Evolutionary conservation across 495 filamentous ascomycete genomes (phyloP), one percentile per base, ranked within the genome.

Genomic region (Xylaria grammica): DNA sequence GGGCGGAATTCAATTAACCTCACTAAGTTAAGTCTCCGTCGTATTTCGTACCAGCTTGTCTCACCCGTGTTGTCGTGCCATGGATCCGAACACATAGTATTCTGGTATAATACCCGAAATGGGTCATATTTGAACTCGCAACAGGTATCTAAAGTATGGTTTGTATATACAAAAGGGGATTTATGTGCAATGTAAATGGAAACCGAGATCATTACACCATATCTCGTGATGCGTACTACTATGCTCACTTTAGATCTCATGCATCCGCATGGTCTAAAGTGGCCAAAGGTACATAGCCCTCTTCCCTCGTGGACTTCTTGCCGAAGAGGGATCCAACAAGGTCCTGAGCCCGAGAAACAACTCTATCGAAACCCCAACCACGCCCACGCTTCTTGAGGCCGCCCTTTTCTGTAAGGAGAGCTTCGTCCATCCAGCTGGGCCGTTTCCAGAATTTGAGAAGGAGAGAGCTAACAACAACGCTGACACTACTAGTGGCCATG

Each of bases 401-500:
- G 38, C 77, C 76, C 58, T 79, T 78, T 64, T 88, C 85, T 57
- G 87, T 87, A 24, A 90, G 74, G 38, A 85, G 78, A 15, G 86
- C 87, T 52, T 90, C 86, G 19, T 90, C 85, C 95, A 98, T 96
- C 94, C 94, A 99, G 11, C 75, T 71, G 2, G 95, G 95, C 17
- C 95, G 82, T 59, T 79, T 86, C 95, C 95, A 99, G 67, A 90
- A 90, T 70, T 91, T 97, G 52, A 99, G 78, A 36, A 94, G 80
- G 50, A 98, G 76, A 71, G 88, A 91, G 70, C 90, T 94, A 8
- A 86, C 82, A 0, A 98, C 94, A 8, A 99, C 95, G 56, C 90
- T 94, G 32, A 98, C 90, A 65, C 91, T 94, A 42, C 90, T 93
- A 44, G 83, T 84, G 5, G 94, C 96, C 95, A 99, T 99, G 20